These are phyloP conservation scores for Tylopilus orsonianus DNA, from an alignment of 1,284 basidiomycete genomes.

Conservation along the genomic window DNA sequence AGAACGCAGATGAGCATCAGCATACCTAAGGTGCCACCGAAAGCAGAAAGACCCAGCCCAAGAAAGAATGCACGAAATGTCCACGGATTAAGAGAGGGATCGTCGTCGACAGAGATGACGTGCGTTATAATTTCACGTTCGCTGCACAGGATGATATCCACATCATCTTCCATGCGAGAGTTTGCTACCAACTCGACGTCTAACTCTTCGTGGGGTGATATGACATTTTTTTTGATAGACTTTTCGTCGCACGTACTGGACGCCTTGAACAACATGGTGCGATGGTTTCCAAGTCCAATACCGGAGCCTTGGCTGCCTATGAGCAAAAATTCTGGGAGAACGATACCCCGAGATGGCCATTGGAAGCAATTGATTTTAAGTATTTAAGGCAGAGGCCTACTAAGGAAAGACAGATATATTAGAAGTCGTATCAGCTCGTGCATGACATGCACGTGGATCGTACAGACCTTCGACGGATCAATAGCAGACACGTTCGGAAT, in stretches of 20 bases:
- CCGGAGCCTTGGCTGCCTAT: too few species aligned
- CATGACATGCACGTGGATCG: too few species aligned
- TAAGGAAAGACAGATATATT: too few species aligned
- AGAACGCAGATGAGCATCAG: not conserved
- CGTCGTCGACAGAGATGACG: conserved; percentile 54
- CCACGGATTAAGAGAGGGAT: conserved; percentile 54
- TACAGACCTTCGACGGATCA: too few species aligned
- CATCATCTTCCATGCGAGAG: conserved; percentile 16
- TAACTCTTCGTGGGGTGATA: conserved; percentile 19
- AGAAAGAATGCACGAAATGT: conserved; percentile 59
- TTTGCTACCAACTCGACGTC: conserved; percentile 34
- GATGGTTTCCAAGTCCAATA: too few species aligned
- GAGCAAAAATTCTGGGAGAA: too few species aligned
- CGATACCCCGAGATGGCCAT: too few species aligned
- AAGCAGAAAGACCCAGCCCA: conserved; percentile 57
- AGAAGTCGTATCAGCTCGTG: too few species aligned
- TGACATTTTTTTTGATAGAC: conserved; percentile 16
- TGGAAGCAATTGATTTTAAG: too few species aligned
- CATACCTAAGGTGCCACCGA: conserved; percentile 51
- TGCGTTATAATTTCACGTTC: conserved; percentile 51
- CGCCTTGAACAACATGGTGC: conserved; percentile 14
- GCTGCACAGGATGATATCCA: conserved; percentile 37
- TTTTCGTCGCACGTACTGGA: conserved; percentile 35
- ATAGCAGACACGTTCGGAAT: too few species aligned
- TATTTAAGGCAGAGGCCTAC: too few species aligned